phyloP scores from a whole-genome alignment of 2,329 filamentous ascomycete genomes.

The Aspergillus costaricaensis region DNA sequence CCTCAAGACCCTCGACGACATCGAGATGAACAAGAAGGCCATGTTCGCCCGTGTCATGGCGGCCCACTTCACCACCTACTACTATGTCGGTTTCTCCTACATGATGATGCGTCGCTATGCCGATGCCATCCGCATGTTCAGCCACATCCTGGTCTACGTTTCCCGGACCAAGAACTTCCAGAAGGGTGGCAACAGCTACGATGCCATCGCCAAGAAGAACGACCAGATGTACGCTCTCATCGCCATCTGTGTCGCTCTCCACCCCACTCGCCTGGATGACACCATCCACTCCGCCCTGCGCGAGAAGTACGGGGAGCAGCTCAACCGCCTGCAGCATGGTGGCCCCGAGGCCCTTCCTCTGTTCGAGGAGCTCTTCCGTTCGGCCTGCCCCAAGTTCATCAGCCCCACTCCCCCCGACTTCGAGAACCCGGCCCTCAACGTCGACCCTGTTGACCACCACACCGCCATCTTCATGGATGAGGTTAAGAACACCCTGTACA shows the following conservation, averaged over 20 bases:
- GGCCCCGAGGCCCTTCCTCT: slow-evolving; percentile 93
- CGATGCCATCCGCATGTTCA: slow-evolving; percentile 99
- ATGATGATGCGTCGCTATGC: slow-evolving; percentile 99
- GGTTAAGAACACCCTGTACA: slow-evolving; percentile 99
- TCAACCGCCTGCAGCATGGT: slow-evolving; percentile 92
- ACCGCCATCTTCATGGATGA: slow-evolving; percentile 98
- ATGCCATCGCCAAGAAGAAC: slow-evolving; percentile 99
- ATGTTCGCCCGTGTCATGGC: slow-evolving; percentile 99
- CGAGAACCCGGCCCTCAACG: slow-evolving; percentile 91
- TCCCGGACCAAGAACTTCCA: slow-evolving; percentile 99
- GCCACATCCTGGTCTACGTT: slow-evolving; percentile 98
- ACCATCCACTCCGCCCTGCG: slow-evolving; percentile 97
- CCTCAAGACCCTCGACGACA: slow-evolving; percentile 97
- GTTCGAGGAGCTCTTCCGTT: slow-evolving; percentile 97
- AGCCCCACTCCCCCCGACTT: slow-evolving; percentile 96
- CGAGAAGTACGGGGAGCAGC: slow-evolving; percentile 99
- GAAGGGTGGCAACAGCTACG: slow-evolving; percentile 86
- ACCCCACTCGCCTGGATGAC: slow-evolving; percentile 95
- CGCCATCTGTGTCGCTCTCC: slow-evolving; percentile 97
- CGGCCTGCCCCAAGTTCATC: slow-evolving; percentile 99
- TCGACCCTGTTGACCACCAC: slow-evolving; percentile 97
- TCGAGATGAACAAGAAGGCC: slow-evolving; percentile 99
- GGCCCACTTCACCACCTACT: slow-evolving; percentile 99
- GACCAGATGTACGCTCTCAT: slow-evolving; percentile 99
- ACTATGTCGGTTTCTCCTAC: slow-evolving; percentile 99